These are phyloP conservation scores for Citrus reticulata DNA, from an alignment of 345 rosid genomes.

Conservation along the genomic window DNA sequence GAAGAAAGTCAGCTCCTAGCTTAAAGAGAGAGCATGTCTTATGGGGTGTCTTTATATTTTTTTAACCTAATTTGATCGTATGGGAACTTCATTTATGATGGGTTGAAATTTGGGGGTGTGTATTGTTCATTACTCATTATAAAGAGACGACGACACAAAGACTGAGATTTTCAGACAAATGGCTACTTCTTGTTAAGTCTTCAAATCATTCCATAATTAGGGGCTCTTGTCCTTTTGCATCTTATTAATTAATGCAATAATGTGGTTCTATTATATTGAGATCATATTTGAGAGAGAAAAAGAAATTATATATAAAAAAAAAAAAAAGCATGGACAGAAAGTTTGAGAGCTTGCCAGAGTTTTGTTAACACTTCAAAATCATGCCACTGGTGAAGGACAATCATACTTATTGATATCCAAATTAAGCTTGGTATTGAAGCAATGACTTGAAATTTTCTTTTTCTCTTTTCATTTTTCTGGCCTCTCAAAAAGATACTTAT, in stretches of 20 bases:
- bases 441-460: background rate
- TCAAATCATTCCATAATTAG: background rate
- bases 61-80: no score
- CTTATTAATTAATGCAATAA: background rate
- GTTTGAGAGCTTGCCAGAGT: background rate
- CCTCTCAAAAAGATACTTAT: no score
- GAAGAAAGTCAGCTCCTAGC: constrained; percentile 16
- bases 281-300: background rate
- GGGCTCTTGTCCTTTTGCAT: background rate
- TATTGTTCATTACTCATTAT: background rate
- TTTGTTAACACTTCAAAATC: constrained; percentile 9
- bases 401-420: background rate
- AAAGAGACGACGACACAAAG: background rate
- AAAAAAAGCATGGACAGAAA: background rate
- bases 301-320: background rate
- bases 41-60: background rate
- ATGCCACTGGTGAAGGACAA: background rate
- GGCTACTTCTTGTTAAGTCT: background rate
- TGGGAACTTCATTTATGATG: background rate
- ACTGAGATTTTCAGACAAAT: constrained; percentile 1
- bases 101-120: no score
- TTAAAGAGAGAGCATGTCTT: constrained; percentile 8
- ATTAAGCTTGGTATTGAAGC: background rate
- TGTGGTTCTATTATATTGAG: background rate
- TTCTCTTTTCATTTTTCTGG: no score